Conservation (phyloP, 768 basidiomycete genomes). For the Naganishia vaughanmartiniae region DNA sequence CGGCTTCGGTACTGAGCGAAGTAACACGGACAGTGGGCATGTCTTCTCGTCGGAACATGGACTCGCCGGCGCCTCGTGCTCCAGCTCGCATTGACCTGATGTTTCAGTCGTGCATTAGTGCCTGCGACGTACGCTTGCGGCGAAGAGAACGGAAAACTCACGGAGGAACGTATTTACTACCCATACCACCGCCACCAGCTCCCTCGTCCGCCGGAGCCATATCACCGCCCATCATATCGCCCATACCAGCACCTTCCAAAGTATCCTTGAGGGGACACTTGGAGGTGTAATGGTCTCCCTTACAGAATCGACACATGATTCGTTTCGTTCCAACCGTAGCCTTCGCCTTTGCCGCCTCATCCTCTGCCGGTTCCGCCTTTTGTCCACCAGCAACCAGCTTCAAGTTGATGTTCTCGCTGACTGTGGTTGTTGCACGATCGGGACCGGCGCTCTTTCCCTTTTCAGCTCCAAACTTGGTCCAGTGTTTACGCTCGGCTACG, state of each 20-base stretch:
- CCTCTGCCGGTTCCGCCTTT: slow-evolving; percentile 66
- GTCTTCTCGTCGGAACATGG: slow-evolving; percentile 78
- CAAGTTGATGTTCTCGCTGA: slow-evolving; percentile 70
- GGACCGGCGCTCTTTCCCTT: slow-evolving; percentile 82
- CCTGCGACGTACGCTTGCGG: neutral
- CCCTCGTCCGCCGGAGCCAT: slow-evolving; percentile 31
- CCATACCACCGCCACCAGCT: slow-evolving; percentile 47
- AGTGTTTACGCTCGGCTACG: slow-evolving; percentile 88
- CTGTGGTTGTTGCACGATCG: slow-evolving; percentile 81
- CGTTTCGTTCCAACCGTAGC: slow-evolving; percentile 65
- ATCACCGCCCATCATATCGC: slow-evolving; percentile 57
- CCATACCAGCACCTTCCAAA: slow-evolving; percentile 66
- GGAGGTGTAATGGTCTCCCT: slow-evolving; percentile 95
- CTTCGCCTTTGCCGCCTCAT: slow-evolving; percentile 65
- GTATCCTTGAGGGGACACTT: slow-evolving; percentile 98
- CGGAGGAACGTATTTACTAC: slow-evolving; percentile 89
- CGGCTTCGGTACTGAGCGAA: slow-evolving; percentile 91
- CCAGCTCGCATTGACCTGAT: slow-evolving; percentile 68
- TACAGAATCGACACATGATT: slow-evolving; percentile 87
- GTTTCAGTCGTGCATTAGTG: slow-evolving; percentile 8
- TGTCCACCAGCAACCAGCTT: slow-evolving; percentile 60
- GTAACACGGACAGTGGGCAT: slow-evolving; percentile 95
- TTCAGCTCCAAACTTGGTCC: slow-evolving; percentile 87
- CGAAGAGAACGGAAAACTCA: slow-evolving; percentile 34
- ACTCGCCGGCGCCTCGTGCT: slow-evolving; percentile 66